These are phyloP conservation scores for Penicillium fuscoglaucum DNA, from an alignment of 2,329 filamentous ascomycete genomes.

Conservation along the genomic window DNA sequence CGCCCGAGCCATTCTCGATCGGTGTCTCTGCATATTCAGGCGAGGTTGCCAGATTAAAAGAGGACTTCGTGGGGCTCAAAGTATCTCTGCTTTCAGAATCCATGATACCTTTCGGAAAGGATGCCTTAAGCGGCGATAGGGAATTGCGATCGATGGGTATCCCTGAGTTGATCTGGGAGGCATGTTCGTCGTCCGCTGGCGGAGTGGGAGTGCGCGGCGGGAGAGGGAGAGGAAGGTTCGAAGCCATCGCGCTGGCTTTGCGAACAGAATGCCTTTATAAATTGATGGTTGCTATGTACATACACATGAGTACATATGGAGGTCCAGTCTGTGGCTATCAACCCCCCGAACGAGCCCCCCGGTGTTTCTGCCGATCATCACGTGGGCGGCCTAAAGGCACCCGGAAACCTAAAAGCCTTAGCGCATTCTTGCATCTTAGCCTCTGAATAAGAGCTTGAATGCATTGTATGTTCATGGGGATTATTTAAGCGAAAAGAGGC, in stretches of 20 bases:
- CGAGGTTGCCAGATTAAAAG: conserved; percentile 37
- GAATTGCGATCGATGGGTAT: conserved; percentile 47
- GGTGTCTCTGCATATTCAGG: conserved; percentile 28
- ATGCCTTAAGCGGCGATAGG: conserved; percentile 50
- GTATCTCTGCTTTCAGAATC: conserved; percentile 26
- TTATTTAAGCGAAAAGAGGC: not conserved
- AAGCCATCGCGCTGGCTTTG: conserved; percentile 52
- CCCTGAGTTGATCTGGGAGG: conserved; percentile 23
- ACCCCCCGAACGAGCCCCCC: conserved; percentile 5
- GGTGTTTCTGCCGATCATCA: conserved; percentile 11
- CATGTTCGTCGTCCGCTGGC: conserved; percentile 51
- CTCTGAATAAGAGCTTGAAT: not conserved
- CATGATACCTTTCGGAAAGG: conserved; percentile 31
- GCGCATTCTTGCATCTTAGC: not conserved
- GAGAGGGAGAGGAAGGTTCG: conserved; percentile 58
- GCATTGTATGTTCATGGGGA: conserved; percentile 4
- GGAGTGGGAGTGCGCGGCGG: conserved; percentile 66
- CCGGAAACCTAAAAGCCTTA: not conserved
- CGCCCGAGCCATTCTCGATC: conserved; percentile 31
- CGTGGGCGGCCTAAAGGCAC: conserved; percentile 7
- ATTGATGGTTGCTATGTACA: conserved; percentile 6
- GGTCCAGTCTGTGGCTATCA: not conserved
- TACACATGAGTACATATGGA: not conserved
- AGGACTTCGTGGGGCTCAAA: conserved; percentile 37
- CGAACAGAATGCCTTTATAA: conserved; percentile 12